Base-by-base conservation (phyloP, 352 stramenopile genomes). In the Thalassiosira hispida region DNA sequence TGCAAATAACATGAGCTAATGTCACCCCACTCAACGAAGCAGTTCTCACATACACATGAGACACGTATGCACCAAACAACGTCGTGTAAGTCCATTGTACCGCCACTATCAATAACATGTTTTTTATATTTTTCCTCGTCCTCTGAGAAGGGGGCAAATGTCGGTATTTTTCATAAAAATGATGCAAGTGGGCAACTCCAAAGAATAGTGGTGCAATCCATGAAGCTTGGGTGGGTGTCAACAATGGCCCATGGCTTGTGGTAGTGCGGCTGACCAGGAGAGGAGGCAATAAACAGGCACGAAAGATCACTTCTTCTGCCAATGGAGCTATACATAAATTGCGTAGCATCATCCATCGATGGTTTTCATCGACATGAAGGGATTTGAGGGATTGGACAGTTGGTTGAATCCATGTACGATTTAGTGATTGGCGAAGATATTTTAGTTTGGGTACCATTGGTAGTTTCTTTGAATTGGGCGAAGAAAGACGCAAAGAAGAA, bases 281-380 rank as follows among this genome's bases (percentile, higher is more conserved):
- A 20, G 97, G 87, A 22, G 95, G 93, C 14, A 98, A 84, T 89
- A 98, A 96, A 77, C 94, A 98, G 79, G 93, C 96, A 52, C 96
- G 94, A 77, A 98, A 98, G n/a, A 97, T 92, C 81, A 98, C 94
- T 85, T 98, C 96, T 85, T 98, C 96, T 0, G 95, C 96, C 47
- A 97, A 77, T 2, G 96, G 96, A 3, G 95, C 96, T 94, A 93
- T 56, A 65, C 73, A 16, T 16, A 86, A 77, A 75, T 92, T 89
- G 38, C 89, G 77, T 7, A 89, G 46, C n/a, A 55, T 73, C 6
- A 65, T 83, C 83, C 83, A 93, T 76, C 73, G 25, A 31, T 83
- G n/a, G 18, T 53, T 56, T 27, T 69, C 31, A 57, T 81, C 64
- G 38, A 44, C 33, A 12, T 27, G 11, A 63, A 82, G 59, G 38